Base-by-base conservation (phyloP, 2,329 filamentous ascomycete genomes). In the Didymella arachidicola region DNA sequence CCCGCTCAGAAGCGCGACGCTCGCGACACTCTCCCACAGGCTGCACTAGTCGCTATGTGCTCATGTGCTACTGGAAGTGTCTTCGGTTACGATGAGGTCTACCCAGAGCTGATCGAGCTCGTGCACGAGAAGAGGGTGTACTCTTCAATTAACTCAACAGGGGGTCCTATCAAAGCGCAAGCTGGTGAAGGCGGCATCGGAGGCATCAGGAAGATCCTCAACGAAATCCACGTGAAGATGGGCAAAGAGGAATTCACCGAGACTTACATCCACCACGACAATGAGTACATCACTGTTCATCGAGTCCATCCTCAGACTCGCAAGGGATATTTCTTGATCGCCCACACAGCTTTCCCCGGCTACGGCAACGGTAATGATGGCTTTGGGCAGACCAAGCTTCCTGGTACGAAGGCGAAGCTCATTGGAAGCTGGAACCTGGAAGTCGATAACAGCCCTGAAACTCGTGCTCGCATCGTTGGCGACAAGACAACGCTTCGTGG, bases 21-120 rank as follows among this genome's bases (percentile, higher is more conserved):
- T 50, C 87, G 93, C 59, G 96, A 99, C 74, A 98, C 95, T 0
- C 83, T 99, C 10, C 91, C 96, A 7, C 98, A 96, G 71, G 93
- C 94, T 48, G 95, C 95, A 5, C 83, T 99, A 4, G 94, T 98
- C 36, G 90, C 89, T 72, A 97, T 99, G 93, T 99, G 96, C 77
- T 88, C 93, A 25, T 97, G 92, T 68, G 92, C 94, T 1, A 93
- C 90, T 7, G 95, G 95, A 43, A 98, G 95, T 73, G 95, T 98
- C 46, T 97, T 98, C 88, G 95, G 95, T 1, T 98, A 97, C 71
- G 95, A 99, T 72, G 95, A 99, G 77, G 88, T 98, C 60, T 99
- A 98, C 68, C 95, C 95, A 1, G 89, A 90, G 67, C 83, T 97
- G 54, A 87, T 99, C n/a, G 93, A 99, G 69, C 84, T 99, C 16